Base-by-base conservation (phyloP, 2,329 filamentous ascomycete species). In the Graphium sp. region DNA sequence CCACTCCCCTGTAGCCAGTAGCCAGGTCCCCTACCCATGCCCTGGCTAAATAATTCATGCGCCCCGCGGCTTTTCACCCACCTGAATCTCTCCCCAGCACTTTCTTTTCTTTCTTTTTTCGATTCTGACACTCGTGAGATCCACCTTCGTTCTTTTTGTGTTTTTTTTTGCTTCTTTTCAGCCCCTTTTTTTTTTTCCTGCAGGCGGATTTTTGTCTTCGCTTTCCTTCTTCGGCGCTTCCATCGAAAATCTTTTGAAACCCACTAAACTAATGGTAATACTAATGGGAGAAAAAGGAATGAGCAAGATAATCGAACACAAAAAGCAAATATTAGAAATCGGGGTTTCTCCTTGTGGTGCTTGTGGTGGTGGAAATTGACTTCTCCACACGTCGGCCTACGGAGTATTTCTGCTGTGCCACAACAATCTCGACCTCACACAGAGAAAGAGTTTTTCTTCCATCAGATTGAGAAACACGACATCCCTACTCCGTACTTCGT, bases 51-150 rank as follows among this genome's bases (percentile, higher is more conserved):
- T n/a, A n/a, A n/a, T n/a, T n/a, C n/a, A n/a, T n/a, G n/a, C n/a
- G n/a, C n/a, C n/a, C n/a, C n/a, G n/a, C n/a, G n/a, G n/a, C n/a
- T n/a, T n/a, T n/a, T n/a, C n/a, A n/a, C n/a, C n/a, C n/a, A n/a
- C n/a, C n/a, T n/a, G n/a, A n/a, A n/a, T n/a, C n/a, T n/a, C n/a
- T n/a, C n/a, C n/a, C n/a, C n/a, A n/a, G n/a, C n/a, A n/a, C n/a
- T n/a, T n/a, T n/a, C n/a, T n/a, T n/a, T 34, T 22, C 18, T 34
- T 29, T 8, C 21, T 20, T 18, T 34, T 29, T 28, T 34, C 32
- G 24, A 24, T 24, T 5, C 31, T 18, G n/a, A 34, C 29, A 28
- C 24, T 22, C n/a, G 31, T 22, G 18, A 25, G 29, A 13, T 31
- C 18, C 10, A 19, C 14, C n/a, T 26, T 26, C 12, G 25, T 29